phyloP scores from a whole-genome alignment of 2,329 filamentous ascomycete species.

The Rhynchosporium graminicola region DNA sequence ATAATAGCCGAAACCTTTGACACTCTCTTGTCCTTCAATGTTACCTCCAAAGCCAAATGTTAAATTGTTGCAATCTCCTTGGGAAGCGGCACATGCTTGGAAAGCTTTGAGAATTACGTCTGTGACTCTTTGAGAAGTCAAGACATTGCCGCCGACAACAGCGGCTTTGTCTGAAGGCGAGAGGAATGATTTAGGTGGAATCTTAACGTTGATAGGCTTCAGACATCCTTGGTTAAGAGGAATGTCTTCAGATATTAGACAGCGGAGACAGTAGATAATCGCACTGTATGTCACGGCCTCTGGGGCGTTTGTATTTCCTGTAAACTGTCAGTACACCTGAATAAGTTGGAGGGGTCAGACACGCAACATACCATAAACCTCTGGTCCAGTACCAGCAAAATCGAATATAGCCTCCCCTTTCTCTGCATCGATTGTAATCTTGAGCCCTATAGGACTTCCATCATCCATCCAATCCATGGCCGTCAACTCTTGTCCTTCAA shows the following conservation, averaged over 20 bases:
- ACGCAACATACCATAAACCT: slow-evolving; percentile 63
- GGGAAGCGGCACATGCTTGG: slow-evolving; percentile 73
- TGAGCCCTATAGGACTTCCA: slow-evolving; percentile 74
- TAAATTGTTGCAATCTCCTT: slow-evolving; percentile 82
- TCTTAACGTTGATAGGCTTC: slow-evolving; percentile 71
- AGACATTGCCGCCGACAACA: slow-evolving; percentile 80
- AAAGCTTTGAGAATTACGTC: slow-evolving; percentile 83
- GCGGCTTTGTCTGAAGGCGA: slow-evolving; percentile 75
- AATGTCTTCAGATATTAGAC: slow-evolving; percentile 78
- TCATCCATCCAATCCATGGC: slow-evolving; percentile 88
- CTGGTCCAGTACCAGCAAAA: slow-evolving; percentile 74
- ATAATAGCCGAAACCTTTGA: slow-evolving; percentile 83
- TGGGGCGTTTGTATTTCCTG: slow-evolving; percentile 75
- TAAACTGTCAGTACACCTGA: slow-evolving; percentile 12
- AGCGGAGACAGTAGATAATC: slow-evolving; percentile 83
- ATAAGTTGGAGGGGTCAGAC: too few relatives aligned
- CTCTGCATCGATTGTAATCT: slow-evolving; percentile 71
- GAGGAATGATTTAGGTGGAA: slow-evolving; percentile 72
- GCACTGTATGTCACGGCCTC: slow-evolving; percentile 80
- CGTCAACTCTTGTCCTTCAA: slow-evolving; percentile 68
- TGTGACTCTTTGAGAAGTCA: slow-evolving; percentile 78
- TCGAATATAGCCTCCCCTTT: slow-evolving; percentile 79
- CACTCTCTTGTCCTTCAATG: slow-evolving; percentile 54
- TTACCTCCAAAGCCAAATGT: slow-evolving; percentile 82
- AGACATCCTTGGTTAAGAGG: slow-evolving; percentile 86